Base-by-base conservation (phyloP, 2,329 filamentous ascomycete genomes). In the Xylaria sp. region DNA sequence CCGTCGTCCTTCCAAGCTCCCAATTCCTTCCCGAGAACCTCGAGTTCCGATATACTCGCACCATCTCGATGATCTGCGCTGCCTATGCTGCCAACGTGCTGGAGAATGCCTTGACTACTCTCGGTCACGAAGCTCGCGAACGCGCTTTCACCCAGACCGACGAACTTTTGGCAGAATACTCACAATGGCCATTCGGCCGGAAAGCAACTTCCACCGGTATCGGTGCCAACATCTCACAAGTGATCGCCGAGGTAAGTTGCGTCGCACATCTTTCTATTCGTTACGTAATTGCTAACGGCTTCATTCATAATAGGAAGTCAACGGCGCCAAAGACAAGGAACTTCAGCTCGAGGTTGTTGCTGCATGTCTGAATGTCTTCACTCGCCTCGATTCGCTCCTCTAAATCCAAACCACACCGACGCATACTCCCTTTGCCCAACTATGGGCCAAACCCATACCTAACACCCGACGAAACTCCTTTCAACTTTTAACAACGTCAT, bases 61-160 rank as follows among this genome's bases (percentile, higher is more conserved):
- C 95, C 47, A 87, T 99, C 68, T 85, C 91, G 71, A 97, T 99
- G 93, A 92, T 99, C 55, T 99, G 95, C 80, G 95, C 94, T 53
- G 94, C 95, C 46, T 98, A 99, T 78, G 95, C 95, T 46, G 95
- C 95, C 64, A 99, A 99, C 73, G 95, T 99, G 27, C 85, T 99
- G 60, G 95, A 99, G 81, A 99, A 99, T 74, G 95, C 94, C n/a
- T 81, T 99, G 71, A 92, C 91, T 58, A 96, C 91, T 13, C 86
- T 99, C 66, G 92, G 93, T 69, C 95, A 98, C 75, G 95, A 99
- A 81, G 89, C 94, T 58, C 85, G 95, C 70, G 95, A 99, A 79
- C 85, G 94, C 68, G 94, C 95, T 4, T 99, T 98, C 77, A 92
- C 93, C 40, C 94, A 98, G 81, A 96, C 97, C 17, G 95, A 99